A percentile compares a stretch with the other conserved stretches of the same genome.
Conservation (phyloP, 495 filamentous ascomycete genomes). For the Aspergillus indologenus region DNA sequence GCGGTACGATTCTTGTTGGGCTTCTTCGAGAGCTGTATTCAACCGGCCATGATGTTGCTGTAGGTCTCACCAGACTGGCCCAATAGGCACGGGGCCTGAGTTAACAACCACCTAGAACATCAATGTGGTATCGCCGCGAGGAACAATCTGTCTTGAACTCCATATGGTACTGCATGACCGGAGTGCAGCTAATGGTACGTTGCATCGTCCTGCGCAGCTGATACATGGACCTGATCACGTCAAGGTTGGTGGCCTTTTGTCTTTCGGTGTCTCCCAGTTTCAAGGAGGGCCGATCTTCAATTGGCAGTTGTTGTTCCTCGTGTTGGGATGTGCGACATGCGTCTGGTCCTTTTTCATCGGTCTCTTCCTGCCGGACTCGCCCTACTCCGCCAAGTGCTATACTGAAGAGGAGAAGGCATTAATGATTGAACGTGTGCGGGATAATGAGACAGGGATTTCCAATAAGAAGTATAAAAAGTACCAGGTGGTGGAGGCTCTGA, state of each 20-base stretch:
- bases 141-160: conserved; percentile 49
- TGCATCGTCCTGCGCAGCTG: background rate
- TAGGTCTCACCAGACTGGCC: conserved; percentile 35
- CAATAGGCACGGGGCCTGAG: too few species aligned
- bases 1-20: conserved; percentile 32
- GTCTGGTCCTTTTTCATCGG: conserved; percentile 36
- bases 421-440: conserved; percentile 50
- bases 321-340: conserved; percentile 32
- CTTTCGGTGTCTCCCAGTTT: conserved; percentile 41
- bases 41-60: conserved; percentile 1
- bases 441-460: conserved; percentile 54
- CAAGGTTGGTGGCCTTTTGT: conserved; percentile 42
- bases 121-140: conserved; percentile 50
- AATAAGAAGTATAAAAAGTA: conserved; percentile 52
- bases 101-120: conserved; percentile 27
- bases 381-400: conserved; percentile 42
- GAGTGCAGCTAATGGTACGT: conserved; percentile 22
- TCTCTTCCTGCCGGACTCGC: conserved; percentile 47
- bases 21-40: background rate
- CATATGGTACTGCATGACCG: conserved; percentile 43
- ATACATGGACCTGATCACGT: conserved; percentile 11
- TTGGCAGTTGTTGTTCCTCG: conserved; percentile 39
- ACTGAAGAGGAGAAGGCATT: conserved; percentile 41
- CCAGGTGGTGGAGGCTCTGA: conserved; percentile 46
- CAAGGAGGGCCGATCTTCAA: conserved; percentile 23